phyloP scores from a whole-genome alignment of 805 yeast genomes.

The Candida adriatica region DNA sequence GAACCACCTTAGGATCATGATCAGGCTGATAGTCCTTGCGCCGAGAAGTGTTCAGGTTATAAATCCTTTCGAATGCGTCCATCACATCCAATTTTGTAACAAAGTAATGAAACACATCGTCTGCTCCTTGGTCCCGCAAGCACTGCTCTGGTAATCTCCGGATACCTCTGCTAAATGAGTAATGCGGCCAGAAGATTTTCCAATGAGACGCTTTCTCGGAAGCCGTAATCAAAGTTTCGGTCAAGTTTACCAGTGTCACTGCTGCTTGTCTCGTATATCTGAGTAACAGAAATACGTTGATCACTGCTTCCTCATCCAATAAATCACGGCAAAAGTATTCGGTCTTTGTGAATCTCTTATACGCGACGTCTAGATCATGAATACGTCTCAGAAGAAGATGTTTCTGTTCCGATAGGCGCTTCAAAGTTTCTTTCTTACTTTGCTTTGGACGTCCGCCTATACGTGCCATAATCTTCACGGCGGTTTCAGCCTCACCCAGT shows the following conservation, averaged over 20 bases:
- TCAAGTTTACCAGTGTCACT: slow-evolving; percentile 25
- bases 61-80: slow-evolving; percentile 37
- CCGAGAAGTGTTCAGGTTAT: slow-evolving; percentile 38
- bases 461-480: background rate
- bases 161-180: slow-evolving; percentile 35
- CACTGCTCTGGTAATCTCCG: slow-evolving; percentile 36
- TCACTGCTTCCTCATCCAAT: slow-evolving; percentile 28
- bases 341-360: slow-evolving; percentile 30
- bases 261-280: slow-evolving; percentile 37
- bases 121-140: slow-evolving; percentile 40
- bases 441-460: background rate
- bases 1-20: slow-evolving; percentile 14
- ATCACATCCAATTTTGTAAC: slow-evolving; percentile 39
- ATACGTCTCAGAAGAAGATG: slow-evolving; percentile 25
- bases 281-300: slow-evolving; percentile 33
- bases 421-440: background rate
- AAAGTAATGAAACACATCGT: slow-evolving; percentile 34
- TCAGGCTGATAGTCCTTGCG: slow-evolving; percentile 9
- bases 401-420: slow-evolving; percentile 12
- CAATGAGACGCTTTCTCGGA: slow-evolving; percentile 20
- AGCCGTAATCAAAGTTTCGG: slow-evolving; percentile 9
- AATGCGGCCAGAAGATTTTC: slow-evolving; percentile 31
- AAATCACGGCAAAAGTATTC: slow-evolving; percentile 30
- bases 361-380: slow-evolving; percentile 27
- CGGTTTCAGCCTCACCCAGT: slow-evolving; percentile 20